Evolutionary conservation across 805 yeast genomes (phyloP).

Genomic region (Metschnikowia borealis): DNA sequence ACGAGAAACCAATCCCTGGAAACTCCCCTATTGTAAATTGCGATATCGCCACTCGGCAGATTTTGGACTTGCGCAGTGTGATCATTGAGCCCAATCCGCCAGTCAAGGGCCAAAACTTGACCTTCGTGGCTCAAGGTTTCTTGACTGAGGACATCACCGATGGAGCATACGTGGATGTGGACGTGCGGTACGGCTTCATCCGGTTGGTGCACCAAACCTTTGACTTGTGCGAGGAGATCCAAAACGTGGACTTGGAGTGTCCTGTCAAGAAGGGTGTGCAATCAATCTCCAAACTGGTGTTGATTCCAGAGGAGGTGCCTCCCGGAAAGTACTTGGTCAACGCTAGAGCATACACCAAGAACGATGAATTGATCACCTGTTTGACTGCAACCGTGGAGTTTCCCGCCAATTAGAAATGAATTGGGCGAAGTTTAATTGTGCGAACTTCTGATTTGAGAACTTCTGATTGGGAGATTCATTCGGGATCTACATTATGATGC

Average conservation of each 20-base stretch:
- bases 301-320: slow-evolving; percentile 87
- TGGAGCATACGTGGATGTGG: slow-evolving; percentile 93
- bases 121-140: slow-evolving; percentile 71
- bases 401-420: slow-evolving; percentile 28
- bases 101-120: slow-evolving; percentile 73
- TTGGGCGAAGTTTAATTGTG: not conserved
- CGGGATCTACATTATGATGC: too few relatives aligned
- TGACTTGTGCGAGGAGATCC: slow-evolving; percentile 85
- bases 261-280: slow-evolving; percentile 74
- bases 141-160: slow-evolving; percentile 55
- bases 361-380: slow-evolving; percentile 81
- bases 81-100: slow-evolving; percentile 85
- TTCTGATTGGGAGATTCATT: too few relatives aligned
- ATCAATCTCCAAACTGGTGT: slow-evolving; percentile 64
- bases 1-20: slow-evolving; percentile 79
- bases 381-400: slow-evolving; percentile 67
- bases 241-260: slow-evolving; percentile 79
- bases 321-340: slow-evolving; percentile 86
- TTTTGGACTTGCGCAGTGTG: slow-evolving; percentile 57
- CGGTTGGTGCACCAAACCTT: slow-evolving; percentile 83
- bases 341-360: slow-evolving; percentile 86
- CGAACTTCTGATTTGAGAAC: too few relatives aligned
- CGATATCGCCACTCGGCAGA: slow-evolving; percentile 60
- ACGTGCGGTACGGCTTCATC: slow-evolving; percentile 89
- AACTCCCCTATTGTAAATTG: slow-evolving; percentile 81